Evolutionary conservation across 805 yeast species (phyloP), one percentile per base, ranked within the genome.

Genomic region (Metschnikowia koreensis): DNA sequence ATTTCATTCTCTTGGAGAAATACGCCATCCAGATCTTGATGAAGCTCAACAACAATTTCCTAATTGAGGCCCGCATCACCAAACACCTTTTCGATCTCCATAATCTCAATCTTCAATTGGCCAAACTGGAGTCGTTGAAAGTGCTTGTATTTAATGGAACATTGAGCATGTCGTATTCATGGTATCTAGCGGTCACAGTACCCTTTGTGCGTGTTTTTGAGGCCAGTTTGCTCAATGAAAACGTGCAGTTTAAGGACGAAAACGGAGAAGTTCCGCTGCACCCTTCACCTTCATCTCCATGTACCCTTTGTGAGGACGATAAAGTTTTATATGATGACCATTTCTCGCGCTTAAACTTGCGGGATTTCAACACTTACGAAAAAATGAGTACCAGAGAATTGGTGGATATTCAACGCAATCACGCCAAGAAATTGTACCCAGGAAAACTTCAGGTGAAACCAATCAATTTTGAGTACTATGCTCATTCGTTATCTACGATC

Each of bases 141-240:
- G 70, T 73, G 0, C 56, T 75, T 37, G 47, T 66, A 12, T 73
- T 57, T 58, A 75, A 74, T 51, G 57, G 66, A 2, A 58, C 58
- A 44, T 69, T 60, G 55, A 69, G 75, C 51, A 58, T 65, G 9
- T 70, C 69, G 51, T 71, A 68, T 55, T 58, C 71, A 1, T 74
- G 78, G 79, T 69, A 63, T 48, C 53, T 73, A 44, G 67, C 76
- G 0, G 50, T 69, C 1, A 66, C 73, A 1, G 51, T 62, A 2
- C 79, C 79, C 7, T 75, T 73, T 56, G 60, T 71, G 6, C 55
- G 70, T 33, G 65, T 74, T 3, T 51, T 69, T 43, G 79, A 75
- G 52, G 54, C 64, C 48, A 68, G 65, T 50, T 54, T 66, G 1
- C 63, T 65, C 43, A 54, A 65, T 13, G 78, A 74, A 51, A 55